Percentiles rank a stretch among this genome's conserved stretches.
Conservation (phyloP, 192 early-diverging fungal species). For the Dissophora globulifera region DNA sequence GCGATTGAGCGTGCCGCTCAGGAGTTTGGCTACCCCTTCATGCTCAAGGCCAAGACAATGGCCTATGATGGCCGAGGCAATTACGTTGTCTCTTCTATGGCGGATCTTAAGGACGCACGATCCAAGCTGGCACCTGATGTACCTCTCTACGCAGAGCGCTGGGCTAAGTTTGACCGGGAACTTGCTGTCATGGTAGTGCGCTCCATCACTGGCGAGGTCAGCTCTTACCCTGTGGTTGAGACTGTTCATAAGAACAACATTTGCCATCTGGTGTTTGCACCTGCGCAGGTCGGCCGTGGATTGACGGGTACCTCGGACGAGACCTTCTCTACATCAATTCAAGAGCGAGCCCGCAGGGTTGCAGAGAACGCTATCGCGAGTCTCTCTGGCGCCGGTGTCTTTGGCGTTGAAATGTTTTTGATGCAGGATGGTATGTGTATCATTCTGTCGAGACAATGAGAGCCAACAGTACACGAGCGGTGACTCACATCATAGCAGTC, state of each 20-base stretch:
- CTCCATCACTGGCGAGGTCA: conserved; percentile 75
- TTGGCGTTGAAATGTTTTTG: conserved; percentile 98
- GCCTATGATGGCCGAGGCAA: conserved; percentile 98
- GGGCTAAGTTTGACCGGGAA: conserved; percentile 92
- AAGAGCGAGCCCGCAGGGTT: conserved; percentile 76
- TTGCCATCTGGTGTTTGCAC: conserved; percentile 95
- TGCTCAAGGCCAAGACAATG: conserved; percentile 94
- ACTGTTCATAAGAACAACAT: conserved; percentile 98
- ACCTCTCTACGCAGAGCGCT: conserved; percentile 94
- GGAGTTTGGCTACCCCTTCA: conserved; percentile 90
- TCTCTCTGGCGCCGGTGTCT: conserved; percentile 88
- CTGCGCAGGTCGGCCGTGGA: conserved; percentile 93
- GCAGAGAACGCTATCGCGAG: conserved; percentile 87
- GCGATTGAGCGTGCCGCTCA: conserved; percentile 65
- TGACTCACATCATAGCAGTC: too few species aligned
- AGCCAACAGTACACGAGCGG: too few species aligned
- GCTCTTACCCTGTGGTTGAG: conserved; percentile 94
- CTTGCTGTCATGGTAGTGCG: conserved; percentile 98
- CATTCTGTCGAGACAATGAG: too few species aligned
- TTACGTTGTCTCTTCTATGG: conserved; percentile 80
- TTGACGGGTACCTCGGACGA: conserved; percentile 47
- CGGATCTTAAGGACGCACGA: conserved; percentile 73
- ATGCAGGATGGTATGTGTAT: conserved; percentile 74
- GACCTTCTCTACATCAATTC: conserved; percentile 58
- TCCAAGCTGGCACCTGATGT: conserved; percentile 67